Conservation (phyloP, 495 filamentous ascomycete genomes). For the Cudoniella acicularis region DNA sequence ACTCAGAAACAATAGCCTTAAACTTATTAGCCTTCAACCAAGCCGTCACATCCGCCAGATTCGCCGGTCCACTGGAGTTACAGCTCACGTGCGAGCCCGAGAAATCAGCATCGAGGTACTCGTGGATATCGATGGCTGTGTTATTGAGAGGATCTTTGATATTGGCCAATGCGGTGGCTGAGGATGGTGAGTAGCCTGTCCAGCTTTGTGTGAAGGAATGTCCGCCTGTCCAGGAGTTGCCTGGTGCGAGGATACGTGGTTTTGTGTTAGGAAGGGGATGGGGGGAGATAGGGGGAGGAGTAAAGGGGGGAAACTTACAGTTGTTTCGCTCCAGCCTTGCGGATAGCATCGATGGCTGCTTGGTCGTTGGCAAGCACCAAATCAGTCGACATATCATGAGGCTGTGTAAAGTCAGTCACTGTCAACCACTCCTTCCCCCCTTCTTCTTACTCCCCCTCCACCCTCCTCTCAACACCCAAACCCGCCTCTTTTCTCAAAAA, state of each 20-base stretch:
- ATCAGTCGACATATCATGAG: slow-evolving; percentile 45
- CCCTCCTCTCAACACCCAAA: not conserved
- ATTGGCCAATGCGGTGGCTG: slow-evolving; percentile 37
- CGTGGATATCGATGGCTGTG: slow-evolving; percentile 45
- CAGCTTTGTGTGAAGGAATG: slow-evolving; percentile 40
- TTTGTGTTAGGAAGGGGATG: no score
- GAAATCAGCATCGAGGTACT: slow-evolving; percentile 49
- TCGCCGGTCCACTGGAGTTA: slow-evolving; percentile 32
- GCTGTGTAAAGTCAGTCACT: slow-evolving; percentile 30
- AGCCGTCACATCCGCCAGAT: slow-evolving; percentile 39
- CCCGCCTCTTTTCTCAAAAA: not conserved
- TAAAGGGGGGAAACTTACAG: slow-evolving; percentile 8
- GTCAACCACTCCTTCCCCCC: not conserved
- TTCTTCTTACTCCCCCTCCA: not conserved
- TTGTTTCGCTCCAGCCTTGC: slow-evolving; percentile 35
- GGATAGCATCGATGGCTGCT: slow-evolving; percentile 46
- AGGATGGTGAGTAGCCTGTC: slow-evolving; percentile 36
- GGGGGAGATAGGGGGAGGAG: no score
- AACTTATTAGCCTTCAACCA: slow-evolving; percentile 46
- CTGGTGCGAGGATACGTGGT: slow-evolving; percentile 47
- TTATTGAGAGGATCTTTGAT: slow-evolving; percentile 45
- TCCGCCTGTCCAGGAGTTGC: slow-evolving; percentile 46
- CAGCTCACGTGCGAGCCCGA: slow-evolving; percentile 40
- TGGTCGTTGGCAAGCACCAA: slow-evolving; percentile 46
- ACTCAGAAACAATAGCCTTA: slow-evolving; percentile 52